Conservation (phyloP, 1,284 basidiomycete genomes). For the Malassezia vespertilionis region DNA sequence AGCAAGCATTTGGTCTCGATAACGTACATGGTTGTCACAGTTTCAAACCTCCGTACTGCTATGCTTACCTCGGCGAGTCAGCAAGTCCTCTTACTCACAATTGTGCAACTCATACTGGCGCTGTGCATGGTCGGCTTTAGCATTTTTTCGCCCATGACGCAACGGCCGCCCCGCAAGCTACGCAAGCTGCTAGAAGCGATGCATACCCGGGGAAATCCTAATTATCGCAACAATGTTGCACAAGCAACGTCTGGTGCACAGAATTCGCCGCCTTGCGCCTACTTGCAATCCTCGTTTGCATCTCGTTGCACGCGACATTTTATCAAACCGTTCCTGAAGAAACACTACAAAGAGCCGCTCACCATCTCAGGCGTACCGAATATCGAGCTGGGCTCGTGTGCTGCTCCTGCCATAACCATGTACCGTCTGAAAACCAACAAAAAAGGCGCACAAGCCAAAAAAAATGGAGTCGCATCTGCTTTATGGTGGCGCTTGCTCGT, state of each 20-base stretch:
- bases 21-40: constrained; percentile 22
- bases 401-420: constrained; percentile 47
- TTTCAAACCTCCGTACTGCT: constrained; percentile 37
- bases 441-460: constrained; percentile 24
- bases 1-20: constrained; percentile 35
- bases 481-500: constrained; percentile 48
- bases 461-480: constrained; percentile 19
- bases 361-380: constrained; percentile 51
- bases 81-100: constrained; percentile 4
- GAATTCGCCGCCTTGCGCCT: constrained; percentile 23
- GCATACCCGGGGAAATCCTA: constrained; percentile 25
- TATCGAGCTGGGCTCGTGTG: constrained; percentile 51
- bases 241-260: constrained; percentile 4
- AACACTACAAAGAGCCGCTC: constrained; percentile 50
- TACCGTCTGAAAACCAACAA: constrained; percentile 24
- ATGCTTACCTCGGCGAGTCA: constrained; percentile 12
- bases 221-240: constrained; percentile 1
- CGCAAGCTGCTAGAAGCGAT: constrained; percentile 41
- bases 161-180: constrained; percentile 23
- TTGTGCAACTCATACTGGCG: constrained; percentile 21
- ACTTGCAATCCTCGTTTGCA: constrained; percentile 34
- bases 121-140: constrained; percentile 23
- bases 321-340: constrained; percentile 47
- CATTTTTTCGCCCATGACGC: constrained; percentile 30
- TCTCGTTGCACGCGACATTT: constrained; percentile 36